A percentile compares a stretch with the other conserved stretches of the same genome.
Conservation (phyloP, 129 eudicot species). For the Escallonia rubra region DNA sequence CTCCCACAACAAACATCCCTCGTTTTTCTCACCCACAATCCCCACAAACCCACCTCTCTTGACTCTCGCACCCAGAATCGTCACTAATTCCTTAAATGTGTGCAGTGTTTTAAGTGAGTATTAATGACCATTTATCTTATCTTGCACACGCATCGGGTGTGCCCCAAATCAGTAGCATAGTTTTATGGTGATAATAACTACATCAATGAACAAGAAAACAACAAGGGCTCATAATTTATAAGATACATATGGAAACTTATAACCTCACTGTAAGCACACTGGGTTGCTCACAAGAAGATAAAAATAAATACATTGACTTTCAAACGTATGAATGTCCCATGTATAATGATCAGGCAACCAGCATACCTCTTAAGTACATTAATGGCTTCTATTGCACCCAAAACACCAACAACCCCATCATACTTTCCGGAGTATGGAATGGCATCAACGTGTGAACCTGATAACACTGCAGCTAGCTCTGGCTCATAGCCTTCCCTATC, state of each 20-base stretch:
- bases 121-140: too few relatives aligned
- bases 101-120: too few relatives aligned
- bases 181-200: too few relatives aligned
- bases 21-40: too few relatives aligned
- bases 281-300: not conserved
- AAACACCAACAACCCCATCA: constrained; percentile 93
- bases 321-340: not conserved
- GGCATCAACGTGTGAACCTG: constrained; percentile 96
- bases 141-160: too few relatives aligned
- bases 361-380: constrained; percentile 73
- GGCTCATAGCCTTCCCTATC: constrained; percentile 81
- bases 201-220: too few relatives aligned
- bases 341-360: not conserved
- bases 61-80: too few relatives aligned
- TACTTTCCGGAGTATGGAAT: constrained; percentile 97
- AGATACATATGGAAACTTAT: not conserved
- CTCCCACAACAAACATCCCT: too few relatives aligned
- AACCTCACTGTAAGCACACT: not conserved
- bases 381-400: constrained; percentile 97
- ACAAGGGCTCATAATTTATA: not conserved
- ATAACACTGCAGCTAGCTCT: constrained; percentile 60
- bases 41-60: too few relatives aligned
- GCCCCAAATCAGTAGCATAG: too few relatives aligned
- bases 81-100: too few relatives aligned
- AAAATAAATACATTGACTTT: not conserved